Evolutionary conservation across 2,329 filamentous ascomycete genomes (phyloP), one percentile per base, ranked within the genome.

Genomic region (Aspergillus felis): DNA sequence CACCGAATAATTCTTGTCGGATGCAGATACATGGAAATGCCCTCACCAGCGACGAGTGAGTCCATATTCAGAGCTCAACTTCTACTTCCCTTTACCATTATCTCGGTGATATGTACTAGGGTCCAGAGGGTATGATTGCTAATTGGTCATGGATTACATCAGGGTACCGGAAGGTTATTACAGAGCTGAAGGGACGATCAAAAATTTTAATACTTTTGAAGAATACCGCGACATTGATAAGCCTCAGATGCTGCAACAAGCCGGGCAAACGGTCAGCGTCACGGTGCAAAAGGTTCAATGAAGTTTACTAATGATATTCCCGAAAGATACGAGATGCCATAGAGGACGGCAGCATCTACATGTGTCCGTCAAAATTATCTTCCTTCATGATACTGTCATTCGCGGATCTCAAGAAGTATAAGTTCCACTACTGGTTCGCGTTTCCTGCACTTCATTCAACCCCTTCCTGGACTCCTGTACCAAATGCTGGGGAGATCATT

Each of bases 361-460:
- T 92, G 9, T 90, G 93, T 52, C 94, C 94, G 2, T 97, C 93
- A 4, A 83, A 97, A 2, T 85, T 99, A 20, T 87, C 91, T 4
- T 94, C 91, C 6, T 97, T 97, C 73, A 84, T 90, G 27, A 86
- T 95, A 57, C 85, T 97, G 49, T 96, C 91, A 17, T 99, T 91
- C 72, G 93, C 94, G 61, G 93, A 99, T 71, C 83, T 99, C 35
- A 99, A 99, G 75, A 97, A 95, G 71, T 97, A 97, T 78, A 91
- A 88, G 61, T 97, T 97, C 72, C 91, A 89, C n/a, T 97, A 97
- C 76, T 96, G 95, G 87, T 97, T 97, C 74, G 93, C 89, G 4
- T 99, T 96, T 69, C 94, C 94, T 1, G 92, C 93, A 17, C 82
- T 99, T 48, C 92, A 96, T 71, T 96, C 93, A 3, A 88, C 93